Base-by-base conservation (phyloP, 2,329 filamentous ascomycete species). In the Fusarium luffae region DNA sequence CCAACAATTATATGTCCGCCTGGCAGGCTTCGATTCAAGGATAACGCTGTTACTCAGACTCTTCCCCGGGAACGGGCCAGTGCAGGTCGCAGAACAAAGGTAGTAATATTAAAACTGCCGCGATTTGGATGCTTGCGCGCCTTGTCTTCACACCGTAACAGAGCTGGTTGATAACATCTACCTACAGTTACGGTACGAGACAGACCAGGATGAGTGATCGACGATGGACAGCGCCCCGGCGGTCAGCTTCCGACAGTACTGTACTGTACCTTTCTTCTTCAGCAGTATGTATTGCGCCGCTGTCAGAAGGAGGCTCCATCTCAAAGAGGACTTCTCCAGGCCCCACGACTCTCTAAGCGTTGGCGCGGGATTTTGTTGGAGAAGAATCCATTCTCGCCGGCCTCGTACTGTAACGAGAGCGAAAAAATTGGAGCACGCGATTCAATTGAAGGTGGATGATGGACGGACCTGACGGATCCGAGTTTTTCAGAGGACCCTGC, bases 401-500 rank as follows among this genome's bases (percentile, higher is more conserved):
- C 65, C 47, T 51, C 46, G 47, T 48, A 48, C 34, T 51, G 54
- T 43, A 51, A 49, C 43, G 44, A 59, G 57, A 71, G 52, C 25
- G 40, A 34, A 60, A 60, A 66, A 63, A 61, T 18, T 60, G 64
- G 67, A 56, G 61, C 64, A 51, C 59, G n/a, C 41, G 41, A 30
- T 43, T 67, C 62, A 46, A 63, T 52, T 44, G 66, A 68, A 40
- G 42, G 54, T 64, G 59, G 58, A 56, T 64, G 56, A 56, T 64
- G 18, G 34, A 37, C 34, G 34, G 34, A 37, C 18, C 34, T 37
- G 34, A 56, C 59, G 66, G 59, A 49, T 64, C 67, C 58, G 56
- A 72, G 66, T 61, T 58, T 66, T 62, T 55, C 59, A 69, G 65
- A 73, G 52, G 72, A 75, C 72, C 72, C 69, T 74, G 69, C 67